Percentiles rank a stretch among this genome's conserved stretches.
Evolutionary conservation across 1,284 basidiomycete species (phyloP).

Genomic region (Leccinum pachyderme): DNA sequence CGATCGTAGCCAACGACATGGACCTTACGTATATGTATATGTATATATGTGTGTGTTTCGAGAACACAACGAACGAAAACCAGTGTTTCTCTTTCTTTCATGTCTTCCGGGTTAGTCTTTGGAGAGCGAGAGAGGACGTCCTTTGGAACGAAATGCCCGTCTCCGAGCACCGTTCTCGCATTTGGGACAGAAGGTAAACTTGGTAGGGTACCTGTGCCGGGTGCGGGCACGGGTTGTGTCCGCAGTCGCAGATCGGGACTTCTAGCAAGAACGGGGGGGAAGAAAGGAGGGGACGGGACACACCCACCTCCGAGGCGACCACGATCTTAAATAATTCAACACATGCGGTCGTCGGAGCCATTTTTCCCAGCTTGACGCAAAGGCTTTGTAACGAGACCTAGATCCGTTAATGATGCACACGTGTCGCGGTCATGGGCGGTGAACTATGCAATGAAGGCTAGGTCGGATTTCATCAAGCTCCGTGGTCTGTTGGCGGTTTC

Average conservation of each 20-base stretch:
- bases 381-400: neutral
- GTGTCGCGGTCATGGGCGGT: neutral
- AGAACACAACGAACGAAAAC: neutral
- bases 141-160: neutral
- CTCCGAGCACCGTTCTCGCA: neutral
- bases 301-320: neutral
- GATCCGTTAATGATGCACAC: neutral
- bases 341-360: neutral
- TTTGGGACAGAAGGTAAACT: neutral
- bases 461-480: neutral
- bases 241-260: no score
- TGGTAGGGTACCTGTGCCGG: no score
- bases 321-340: neutral
- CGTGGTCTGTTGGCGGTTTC: neutral
- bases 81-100: neutral
- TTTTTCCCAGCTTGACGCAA: neutral
- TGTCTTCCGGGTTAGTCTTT: neutral
- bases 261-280: neutral
- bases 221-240: no score
- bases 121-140: neutral
- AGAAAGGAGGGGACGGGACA: neutral
- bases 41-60: neutral
- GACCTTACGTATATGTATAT: neutral
- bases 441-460: neutral
- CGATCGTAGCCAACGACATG: neutral